Conservation (phyloP, 2,329 filamentous ascomycete genomes). For the Cryphonectria carpinicola region DNA sequence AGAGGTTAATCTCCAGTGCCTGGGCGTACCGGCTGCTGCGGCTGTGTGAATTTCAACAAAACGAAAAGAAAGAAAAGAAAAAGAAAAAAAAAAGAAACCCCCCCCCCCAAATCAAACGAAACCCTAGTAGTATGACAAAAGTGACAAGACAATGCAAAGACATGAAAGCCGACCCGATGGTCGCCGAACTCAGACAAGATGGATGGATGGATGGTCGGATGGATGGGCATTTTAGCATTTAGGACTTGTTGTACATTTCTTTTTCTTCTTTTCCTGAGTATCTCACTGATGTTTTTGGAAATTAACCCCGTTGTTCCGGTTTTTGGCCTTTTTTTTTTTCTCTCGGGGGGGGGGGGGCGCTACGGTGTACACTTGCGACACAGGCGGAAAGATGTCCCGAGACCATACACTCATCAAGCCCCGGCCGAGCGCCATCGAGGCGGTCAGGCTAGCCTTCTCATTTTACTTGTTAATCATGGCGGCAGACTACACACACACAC, state of each 20-base stretch:
- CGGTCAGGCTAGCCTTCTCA: background rate
- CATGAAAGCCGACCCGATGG: background rate
- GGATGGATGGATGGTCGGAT: background rate
- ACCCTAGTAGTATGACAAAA: background rate
- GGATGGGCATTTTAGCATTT: background rate
- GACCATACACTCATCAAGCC: background rate
- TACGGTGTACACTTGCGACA: background rate
- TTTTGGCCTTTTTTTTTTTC: too few relatives aligned
- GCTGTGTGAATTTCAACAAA: background rate
- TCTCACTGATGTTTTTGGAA: background rate
- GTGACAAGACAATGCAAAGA: background rate
- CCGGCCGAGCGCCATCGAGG: background rate
- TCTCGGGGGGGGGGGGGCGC: too few relatives aligned
- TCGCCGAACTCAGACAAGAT: background rate
- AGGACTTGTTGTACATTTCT: background rate
- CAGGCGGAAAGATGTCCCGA: slow-evolving; percentile 5
- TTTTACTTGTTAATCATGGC: background rate
- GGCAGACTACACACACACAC: background rate
- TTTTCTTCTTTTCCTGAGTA: background rate
- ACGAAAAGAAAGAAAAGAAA: too few relatives aligned
- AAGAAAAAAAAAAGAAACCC: too few relatives aligned
- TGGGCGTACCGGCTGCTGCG: background rate
- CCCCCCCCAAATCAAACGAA: too few relatives aligned
- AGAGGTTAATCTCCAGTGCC: too few relatives aligned
- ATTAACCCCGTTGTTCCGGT: background rate